A percentile compares a stretch with the other conserved stretches of the same genome.
These are phyloP conservation scores for Colletotrichum truncatum DNA, from an alignment of 2,329 filamentous ascomycete genomes.

Conservation along the genomic window DNA sequence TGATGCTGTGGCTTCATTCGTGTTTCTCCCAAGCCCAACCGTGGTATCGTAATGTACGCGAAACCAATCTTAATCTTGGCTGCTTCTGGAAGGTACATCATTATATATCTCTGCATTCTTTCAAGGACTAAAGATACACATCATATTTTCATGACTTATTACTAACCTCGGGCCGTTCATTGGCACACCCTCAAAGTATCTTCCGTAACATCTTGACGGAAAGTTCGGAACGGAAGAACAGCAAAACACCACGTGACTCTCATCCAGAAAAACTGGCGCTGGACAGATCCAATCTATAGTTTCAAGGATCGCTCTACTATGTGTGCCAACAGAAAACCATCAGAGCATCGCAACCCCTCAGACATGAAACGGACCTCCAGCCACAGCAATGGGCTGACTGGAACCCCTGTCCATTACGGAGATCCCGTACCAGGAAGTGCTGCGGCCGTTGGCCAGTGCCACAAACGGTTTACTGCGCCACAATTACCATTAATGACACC, in stretches of 20 bases:
- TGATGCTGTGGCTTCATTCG: background rate
- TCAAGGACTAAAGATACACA: background rate
- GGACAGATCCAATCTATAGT: background rate
- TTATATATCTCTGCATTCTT: background rate
- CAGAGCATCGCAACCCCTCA: conserved; percentile 9
- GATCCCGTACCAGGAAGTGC: background rate
- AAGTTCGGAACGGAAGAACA: background rate
- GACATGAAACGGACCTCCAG: conserved; percentile 22
- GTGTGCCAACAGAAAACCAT: conserved; percentile 4
- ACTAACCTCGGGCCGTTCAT: no score
- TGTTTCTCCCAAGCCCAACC: background rate
- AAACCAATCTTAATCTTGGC: conserved; percentile 13
- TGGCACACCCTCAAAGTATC: no score
- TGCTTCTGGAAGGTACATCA: background rate
- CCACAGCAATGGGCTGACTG: background rate
- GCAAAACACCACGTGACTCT: background rate
- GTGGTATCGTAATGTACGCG: conserved; percentile 12
- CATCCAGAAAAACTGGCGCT: background rate
- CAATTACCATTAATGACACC: conserved; percentile 1
- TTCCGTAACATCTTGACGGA: no score
- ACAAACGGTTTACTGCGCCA: conserved; percentile 24
- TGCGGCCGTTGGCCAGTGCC: conserved; percentile 5
- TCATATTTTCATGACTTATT: no score
- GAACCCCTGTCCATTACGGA: conserved; percentile 6
- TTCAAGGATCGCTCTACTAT: conserved; percentile 17